These are phyloP conservation scores for Chlorociboria aeruginascens DNA, from an alignment of 495 filamentous ascomycete genomes.

Conservation along the genomic window DNA sequence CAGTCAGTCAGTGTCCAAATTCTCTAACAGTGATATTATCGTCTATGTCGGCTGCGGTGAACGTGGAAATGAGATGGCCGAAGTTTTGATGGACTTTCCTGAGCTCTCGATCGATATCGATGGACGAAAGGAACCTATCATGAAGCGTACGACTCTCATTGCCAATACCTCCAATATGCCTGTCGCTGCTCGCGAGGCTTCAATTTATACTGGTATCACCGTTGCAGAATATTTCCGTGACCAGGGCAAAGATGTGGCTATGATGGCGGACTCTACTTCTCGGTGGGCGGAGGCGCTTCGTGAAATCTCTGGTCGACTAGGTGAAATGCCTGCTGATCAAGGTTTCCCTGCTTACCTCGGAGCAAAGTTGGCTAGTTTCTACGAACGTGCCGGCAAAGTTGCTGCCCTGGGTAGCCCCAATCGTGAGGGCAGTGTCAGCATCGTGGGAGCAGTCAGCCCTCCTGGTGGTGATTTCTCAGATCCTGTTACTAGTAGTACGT, in stretches of 20 bases:
- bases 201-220: conserved; percentile 98
- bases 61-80: conserved; percentile 98
- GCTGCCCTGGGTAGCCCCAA: conserved; percentile 77
- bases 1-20: conserved; percentile 94
- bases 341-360: conserved; percentile 97
- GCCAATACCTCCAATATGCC: conserved; percentile 99
- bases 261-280: conserved; percentile 99
- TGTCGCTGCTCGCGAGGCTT: conserved; percentile 95
- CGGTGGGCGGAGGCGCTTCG: conserved; percentile 97
- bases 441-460: conserved; percentile 94
- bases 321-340: conserved; percentile 99
- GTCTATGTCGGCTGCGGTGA: conserved; percentile 98
- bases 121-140: conserved; percentile 93
- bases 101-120: conserved; percentile 85
- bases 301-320: conserved; percentile 97
- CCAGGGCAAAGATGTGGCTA: conserved; percentile 93
- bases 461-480: conserved; percentile 99
- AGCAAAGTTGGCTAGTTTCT: conserved; percentile 96
- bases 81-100: conserved; percentile 99
- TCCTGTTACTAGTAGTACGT: conserved; percentile 86
- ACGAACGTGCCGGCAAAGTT: conserved; percentile 91
- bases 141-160: conserved; percentile 98
- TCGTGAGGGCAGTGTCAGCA: conserved; percentile 83
- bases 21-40: conserved; percentile 98
- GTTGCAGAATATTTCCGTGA: conserved; percentile 98